Percentiles rank a stretch among this genome's conserved stretches.
phyloP scores from a whole-genome alignment of 805 yeast species.

The Myxozyma kluyveri region DNA sequence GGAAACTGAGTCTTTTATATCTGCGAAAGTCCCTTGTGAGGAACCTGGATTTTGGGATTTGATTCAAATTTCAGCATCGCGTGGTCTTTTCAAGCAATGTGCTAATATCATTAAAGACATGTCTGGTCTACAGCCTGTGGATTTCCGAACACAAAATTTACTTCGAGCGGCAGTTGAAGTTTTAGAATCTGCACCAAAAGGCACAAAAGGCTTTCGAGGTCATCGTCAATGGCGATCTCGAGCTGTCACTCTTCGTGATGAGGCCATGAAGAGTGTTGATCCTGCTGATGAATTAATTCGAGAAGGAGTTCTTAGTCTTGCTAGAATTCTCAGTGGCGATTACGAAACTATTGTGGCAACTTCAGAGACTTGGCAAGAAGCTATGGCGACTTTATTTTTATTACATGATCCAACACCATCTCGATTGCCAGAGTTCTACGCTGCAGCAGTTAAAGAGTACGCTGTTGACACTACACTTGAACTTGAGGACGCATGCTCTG shows the following conservation, averaged over 20 bases:
- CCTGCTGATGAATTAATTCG: conserved; percentile 21
- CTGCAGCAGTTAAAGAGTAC: conserved; percentile 23
- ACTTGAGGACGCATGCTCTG: conserved; percentile 36
- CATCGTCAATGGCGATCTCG: conserved; percentile 35
- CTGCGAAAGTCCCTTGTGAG: conserved; percentile 21
- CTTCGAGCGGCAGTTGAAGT: conserved; percentile 26
- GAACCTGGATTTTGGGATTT: conserved; percentile 31
- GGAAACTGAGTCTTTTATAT: conserved; percentile 27
- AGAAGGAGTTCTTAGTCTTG: conserved; percentile 30
- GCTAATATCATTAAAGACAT: conserved; percentile 19
- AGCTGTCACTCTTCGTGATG: conserved; percentile 30
- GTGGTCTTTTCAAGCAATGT: conserved; percentile 31
- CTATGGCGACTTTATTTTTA: conserved; percentile 34
- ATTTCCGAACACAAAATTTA: conserved; percentile 22
- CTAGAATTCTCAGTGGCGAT: conserved; percentile 35
- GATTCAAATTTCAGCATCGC: conserved; percentile 25
- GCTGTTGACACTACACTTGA: conserved; percentile 33
- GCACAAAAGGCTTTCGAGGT: conserved; percentile 13
- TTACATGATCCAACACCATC: conserved; percentile 36
- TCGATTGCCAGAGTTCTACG: conserved; percentile 35
- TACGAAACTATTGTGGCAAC: conserved; percentile 31
- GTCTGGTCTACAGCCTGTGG: conserved; percentile 23
- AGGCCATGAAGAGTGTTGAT: conserved; percentile 1
- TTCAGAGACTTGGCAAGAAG: conserved; percentile 38
- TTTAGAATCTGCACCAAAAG: conserved; percentile 33